Evolutionary conservation across 2,329 filamentous ascomycete species (phyloP), one percentile per base, ranked within the genome.

Genomic region (Amesomyces nigricolor): DNA sequence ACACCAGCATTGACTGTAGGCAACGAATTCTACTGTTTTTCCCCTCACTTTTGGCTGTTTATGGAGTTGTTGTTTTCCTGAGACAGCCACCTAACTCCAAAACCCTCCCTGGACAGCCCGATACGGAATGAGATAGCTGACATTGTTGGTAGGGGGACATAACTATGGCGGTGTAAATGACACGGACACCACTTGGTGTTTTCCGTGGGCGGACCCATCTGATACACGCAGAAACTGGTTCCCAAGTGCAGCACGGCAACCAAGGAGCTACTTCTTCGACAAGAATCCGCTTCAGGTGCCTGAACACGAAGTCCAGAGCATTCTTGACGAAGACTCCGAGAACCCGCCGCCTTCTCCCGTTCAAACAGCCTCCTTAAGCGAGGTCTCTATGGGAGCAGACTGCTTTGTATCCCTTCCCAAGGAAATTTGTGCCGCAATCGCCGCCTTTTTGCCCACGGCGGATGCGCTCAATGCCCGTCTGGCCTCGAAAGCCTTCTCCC

Each of bases 161-260:
- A 7, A 35, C 32, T 35, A 35, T 13, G 32, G 9, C 11, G 32
- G 32, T 35, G 6, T 35, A 4, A 9, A 10, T 35, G 32, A 35
- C 32, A 35, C 6, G 32, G 7, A 38, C 35, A 29, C 13, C 37
- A 53, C 26, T 17, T 43, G 10, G 4, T 4, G 6, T n/a, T 53
- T 53, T 38, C 44, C 44, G 5, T 48, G 51, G 51, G 45, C 42
- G 45, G 44, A 53, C n/a, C 22, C 22, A 16, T 40, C 17, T 22
- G 43, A 47, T 11, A 35, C 6, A 5, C 22, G 22, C 22, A 26
- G 6, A 35, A 4, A 35, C 9, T 35, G 4, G 1, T 2, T n/a
- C 35, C 17, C 17, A n/a, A 32, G 6, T 11, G 11, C 14, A 22
- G 37, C 43, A 22, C 35, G 11, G 26, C 6, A 13, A 13, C 32